Percentiles rank a stretch among this genome's conserved stretches.
Conservation (phyloP, 306 rosid species). For the Cotoneaster glaucophyllus region DNA sequence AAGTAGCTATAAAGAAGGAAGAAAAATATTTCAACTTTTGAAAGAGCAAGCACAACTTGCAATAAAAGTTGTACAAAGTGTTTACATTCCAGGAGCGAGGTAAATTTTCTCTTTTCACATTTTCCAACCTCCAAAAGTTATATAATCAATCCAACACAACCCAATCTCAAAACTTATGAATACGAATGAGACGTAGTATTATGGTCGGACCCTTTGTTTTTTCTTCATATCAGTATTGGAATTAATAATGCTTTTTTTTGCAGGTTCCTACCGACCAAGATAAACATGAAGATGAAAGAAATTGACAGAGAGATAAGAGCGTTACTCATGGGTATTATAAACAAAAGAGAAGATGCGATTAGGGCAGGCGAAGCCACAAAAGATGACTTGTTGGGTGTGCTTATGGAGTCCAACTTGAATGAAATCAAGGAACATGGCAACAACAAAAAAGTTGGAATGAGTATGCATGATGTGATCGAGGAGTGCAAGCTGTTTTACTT, state of each 20-base stretch:
- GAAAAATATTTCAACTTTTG: neutral
- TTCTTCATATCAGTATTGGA: too few relatives aligned
- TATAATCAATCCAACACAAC: too few relatives aligned
- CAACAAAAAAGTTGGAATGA: neutral
- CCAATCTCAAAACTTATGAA: too few relatives aligned
- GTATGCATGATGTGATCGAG: neutral
- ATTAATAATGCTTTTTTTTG: neutral
- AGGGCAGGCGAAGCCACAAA: neutral
- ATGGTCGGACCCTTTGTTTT: too few relatives aligned
- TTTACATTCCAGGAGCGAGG: neutral
- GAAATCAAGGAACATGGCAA: neutral
- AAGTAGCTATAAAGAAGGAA: neutral
- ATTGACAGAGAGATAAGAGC: neutral
- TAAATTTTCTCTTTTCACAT: neutral
- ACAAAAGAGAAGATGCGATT: neutral
- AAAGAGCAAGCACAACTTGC: neutral
- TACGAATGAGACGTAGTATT: too few relatives aligned
- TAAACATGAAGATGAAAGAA: neutral
- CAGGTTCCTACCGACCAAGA: neutral
- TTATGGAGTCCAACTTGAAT: neutral
- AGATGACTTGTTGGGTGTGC: neutral
- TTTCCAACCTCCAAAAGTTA: too few relatives aligned
- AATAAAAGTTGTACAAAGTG: neutral
- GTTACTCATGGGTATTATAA: neutral
- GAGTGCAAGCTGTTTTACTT: neutral